phyloP scores from a whole-genome alignment of 768 basidiomycete genomes.

The Panus rudis region DNA sequence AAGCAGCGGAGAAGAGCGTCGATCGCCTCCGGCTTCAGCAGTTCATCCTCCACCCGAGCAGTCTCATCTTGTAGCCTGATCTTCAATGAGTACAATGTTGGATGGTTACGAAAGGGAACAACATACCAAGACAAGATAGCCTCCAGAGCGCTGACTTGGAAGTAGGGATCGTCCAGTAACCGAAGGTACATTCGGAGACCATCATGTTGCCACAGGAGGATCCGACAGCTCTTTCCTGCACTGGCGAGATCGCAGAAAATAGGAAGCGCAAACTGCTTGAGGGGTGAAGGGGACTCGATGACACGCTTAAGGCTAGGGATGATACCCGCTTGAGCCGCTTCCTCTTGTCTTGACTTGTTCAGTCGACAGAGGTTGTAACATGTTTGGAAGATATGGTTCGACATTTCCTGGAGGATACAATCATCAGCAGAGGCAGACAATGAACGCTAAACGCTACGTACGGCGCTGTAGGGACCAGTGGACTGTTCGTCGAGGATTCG shows the following conservation, averaged over 20 bases:
- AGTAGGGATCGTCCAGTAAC: conserved; percentile 79
- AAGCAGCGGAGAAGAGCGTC: conserved; percentile 74
- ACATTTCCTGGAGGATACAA: conserved; percentile 66
- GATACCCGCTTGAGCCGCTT: conserved; percentile 93
- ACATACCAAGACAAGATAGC: conserved; percentile 82
- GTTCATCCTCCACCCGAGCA: conserved; percentile 83
- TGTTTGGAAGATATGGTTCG: conserved; percentile 95
- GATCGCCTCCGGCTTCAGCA: conserved; percentile 59
- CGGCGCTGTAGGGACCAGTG: conserved; percentile 72
- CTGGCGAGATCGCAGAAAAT: conserved; percentile 95
- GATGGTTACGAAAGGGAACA: neutral
- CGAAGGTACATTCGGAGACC: conserved; percentile 78
- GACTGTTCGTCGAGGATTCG: conserved; percentile 77
- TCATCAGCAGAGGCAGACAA: conserved; percentile 4
- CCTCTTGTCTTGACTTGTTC: conserved; percentile 92
- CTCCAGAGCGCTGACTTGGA: conserved; percentile 89
- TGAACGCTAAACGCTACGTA: conserved; percentile 29
- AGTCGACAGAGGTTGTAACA: conserved; percentile 94
- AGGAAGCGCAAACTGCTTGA: conserved; percentile 95
- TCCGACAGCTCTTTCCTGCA: conserved; percentile 89
- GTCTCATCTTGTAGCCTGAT: conserved; percentile 92
- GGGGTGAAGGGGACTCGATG: conserved; percentile 80
- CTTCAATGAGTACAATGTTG: neutral
- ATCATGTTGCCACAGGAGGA: conserved; percentile 87
- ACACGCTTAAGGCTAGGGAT: conserved; percentile 88